phyloP scores from a whole-genome alignment of 306 rosid species.

The Dalbergia oliveri region DNA sequence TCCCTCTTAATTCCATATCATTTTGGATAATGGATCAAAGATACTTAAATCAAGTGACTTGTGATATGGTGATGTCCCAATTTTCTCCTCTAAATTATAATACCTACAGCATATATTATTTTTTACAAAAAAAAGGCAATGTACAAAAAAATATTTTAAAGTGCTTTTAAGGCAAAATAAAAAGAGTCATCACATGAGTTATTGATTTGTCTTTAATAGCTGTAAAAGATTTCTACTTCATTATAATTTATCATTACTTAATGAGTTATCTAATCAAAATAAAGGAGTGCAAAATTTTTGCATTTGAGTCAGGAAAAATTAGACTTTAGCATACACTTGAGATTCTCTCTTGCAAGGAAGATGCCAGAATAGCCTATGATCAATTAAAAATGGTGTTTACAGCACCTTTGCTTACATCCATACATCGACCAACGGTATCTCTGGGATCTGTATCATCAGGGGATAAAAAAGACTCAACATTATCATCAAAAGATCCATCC shows the following conservation, averaged over 20 bases:
- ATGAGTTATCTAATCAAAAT: background rate
- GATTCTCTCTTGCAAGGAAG: constrained; percentile 44
- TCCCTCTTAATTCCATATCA: too few relatives aligned
- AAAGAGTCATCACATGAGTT: background rate
- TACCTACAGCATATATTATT: background rate
- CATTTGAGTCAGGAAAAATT: constrained; percentile 32
- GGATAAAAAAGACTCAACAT: constrained; percentile 97
- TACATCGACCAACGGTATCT: constrained; percentile 90
- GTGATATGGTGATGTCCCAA: too few relatives aligned
- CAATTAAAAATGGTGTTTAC: constrained; percentile 49
- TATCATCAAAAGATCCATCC: constrained; percentile 95
- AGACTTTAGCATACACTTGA: constrained; percentile 29
- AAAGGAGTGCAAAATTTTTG: constrained; percentile 4
- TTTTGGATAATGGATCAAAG: too few relatives aligned
- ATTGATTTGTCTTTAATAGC: constrained; percentile 17
- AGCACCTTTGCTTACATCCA: constrained; percentile 99
- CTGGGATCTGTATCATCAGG: constrained; percentile 95
- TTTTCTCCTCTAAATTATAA: constrained; percentile 11
- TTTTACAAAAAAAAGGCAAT: background rate
- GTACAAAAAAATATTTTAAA: constrained; percentile 28
- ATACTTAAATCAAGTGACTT: too few relatives aligned
- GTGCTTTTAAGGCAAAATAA: constrained; percentile 12
- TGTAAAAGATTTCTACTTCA: constrained; percentile 1
- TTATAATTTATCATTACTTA: constrained; percentile 23
- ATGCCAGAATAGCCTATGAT: constrained; percentile 41